These are phyloP conservation scores for Phytophthora lateralis DNA, from an alignment of 352 stramenopile genomes.

Conservation along the genomic window DNA sequence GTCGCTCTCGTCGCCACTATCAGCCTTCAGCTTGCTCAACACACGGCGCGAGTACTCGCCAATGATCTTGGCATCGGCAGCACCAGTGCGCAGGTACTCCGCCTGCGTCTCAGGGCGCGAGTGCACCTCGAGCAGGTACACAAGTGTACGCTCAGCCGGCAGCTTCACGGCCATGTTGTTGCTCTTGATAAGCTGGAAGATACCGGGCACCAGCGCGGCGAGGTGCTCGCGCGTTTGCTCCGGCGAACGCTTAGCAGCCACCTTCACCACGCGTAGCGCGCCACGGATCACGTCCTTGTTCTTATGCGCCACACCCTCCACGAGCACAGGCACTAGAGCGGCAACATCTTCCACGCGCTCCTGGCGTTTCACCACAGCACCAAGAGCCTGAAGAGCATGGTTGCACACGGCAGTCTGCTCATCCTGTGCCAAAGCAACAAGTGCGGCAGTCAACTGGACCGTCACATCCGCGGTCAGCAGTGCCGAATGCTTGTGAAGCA, in stretches of 20 bases:
- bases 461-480: conserved; percentile 39
- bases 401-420: conserved; percentile 71
- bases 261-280: conserved; percentile 76
- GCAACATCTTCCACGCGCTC: conserved; percentile 31
- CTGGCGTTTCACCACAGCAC: conserved; percentile 59
- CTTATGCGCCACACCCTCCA: conserved; percentile 62
- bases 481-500: conserved; percentile 52
- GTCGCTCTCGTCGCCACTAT: conserved; percentile 85
- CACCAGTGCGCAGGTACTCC: conserved; percentile 67
- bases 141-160: conserved; percentile 79
- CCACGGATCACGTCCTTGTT: conserved; percentile 86
- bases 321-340: conserved; percentile 63
- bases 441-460: conserved; percentile 30
- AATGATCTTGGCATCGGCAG: conserved; percentile 82
- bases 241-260: conserved; percentile 72
- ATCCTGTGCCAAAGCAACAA: conserved; percentile 58
- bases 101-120: conserved; percentile 78
- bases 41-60: conserved; percentile 88
- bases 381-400: conserved; percentile 60
- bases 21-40: conserved; percentile 84
- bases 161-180: conserved; percentile 91
- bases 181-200: conserved; percentile 89
- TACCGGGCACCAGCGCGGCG: conserved; percentile 66
- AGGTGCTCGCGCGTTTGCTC: conserved; percentile 59
- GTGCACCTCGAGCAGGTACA: conserved; percentile 89